Conservation (phyloP, 495 filamentous ascomycete genomes). For the Trichoderma parareesei region DNA sequence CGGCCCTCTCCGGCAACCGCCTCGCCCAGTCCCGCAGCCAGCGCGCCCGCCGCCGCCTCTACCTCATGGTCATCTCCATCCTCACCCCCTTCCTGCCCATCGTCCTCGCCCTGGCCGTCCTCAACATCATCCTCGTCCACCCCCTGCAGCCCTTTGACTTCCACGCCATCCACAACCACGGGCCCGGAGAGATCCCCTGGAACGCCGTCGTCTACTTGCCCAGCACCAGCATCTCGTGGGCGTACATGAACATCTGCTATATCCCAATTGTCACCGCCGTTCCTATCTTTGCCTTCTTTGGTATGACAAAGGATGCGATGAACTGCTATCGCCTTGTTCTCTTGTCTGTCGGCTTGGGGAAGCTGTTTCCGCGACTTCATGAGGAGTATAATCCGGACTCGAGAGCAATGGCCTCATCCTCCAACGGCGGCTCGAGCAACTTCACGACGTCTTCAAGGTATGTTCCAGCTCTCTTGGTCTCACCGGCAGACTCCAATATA, state of each 20-base stretch:
- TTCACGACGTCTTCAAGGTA: neutral
- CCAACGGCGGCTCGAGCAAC: neutral
- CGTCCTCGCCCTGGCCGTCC: slow-evolving; percentile 50
- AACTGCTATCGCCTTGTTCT: slow-evolving; percentile 58
- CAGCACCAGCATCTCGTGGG: slow-evolving; percentile 33
- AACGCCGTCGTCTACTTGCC: slow-evolving; percentile 53
- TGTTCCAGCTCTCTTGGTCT: too few relatives aligned
- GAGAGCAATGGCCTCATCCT: neutral
- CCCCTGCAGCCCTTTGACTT: slow-evolving; percentile 44
- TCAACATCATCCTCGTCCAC: slow-evolving; percentile 40
- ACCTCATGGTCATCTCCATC: slow-evolving; percentile 61
- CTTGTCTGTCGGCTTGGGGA: slow-evolving; percentile 41
- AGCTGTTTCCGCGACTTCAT: slow-evolving; percentile 33
- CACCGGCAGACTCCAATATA: too few relatives aligned
- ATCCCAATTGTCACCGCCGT: slow-evolving; percentile 52
- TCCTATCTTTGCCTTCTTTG: slow-evolving; percentile 70
- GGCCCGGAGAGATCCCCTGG: slow-evolving; percentile 38
- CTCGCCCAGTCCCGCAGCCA: slow-evolving; percentile 37
- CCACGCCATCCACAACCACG: slow-evolving; percentile 24
- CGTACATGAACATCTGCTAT: slow-evolving; percentile 59
- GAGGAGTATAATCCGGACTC: slow-evolving; percentile 21
- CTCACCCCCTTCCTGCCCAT: slow-evolving; percentile 59
- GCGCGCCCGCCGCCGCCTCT: slow-evolving; percentile 66
- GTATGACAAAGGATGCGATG: slow-evolving; percentile 67
- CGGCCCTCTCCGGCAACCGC: slow-evolving; percentile 44